These are phyloP conservation scores for Puya raimondii DNA, from an alignment of 176 grass and related monocot genomes.

Conservation along the genomic window DNA sequence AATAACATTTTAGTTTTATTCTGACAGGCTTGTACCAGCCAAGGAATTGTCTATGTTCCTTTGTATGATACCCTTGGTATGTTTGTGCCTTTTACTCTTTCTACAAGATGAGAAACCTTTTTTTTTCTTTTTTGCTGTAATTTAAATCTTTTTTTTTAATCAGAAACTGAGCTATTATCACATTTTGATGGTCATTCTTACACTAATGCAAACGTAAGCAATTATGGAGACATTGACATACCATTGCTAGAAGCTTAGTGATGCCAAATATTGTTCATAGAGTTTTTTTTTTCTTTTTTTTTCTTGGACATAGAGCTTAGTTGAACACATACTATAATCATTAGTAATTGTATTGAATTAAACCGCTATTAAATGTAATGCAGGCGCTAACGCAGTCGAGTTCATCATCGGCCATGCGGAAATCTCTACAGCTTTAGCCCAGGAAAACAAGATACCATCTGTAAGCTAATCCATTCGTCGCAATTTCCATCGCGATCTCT, in stretches of 20 bases:
- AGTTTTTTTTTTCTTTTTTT: background rate
- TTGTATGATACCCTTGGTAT: conserved; percentile 93
- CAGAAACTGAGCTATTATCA: no score
- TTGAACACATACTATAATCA: background rate
- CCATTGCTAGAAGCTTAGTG: no score
- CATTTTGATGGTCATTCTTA: no score
- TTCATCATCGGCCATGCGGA: conserved; percentile 82
- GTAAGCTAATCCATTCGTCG: conserved; percentile 31
- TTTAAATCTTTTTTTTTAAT: background rate
- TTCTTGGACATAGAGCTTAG: background rate
- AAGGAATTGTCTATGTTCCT: conserved; percentile 78
- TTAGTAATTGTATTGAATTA: background rate
- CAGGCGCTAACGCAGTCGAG: conserved; percentile 93
- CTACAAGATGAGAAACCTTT: background rate
- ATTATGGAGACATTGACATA: no score
- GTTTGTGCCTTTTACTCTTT: background rate
- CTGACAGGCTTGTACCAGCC: conserved; percentile 85
- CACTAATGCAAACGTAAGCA: no score
- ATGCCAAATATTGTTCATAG: no score
- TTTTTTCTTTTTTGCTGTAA: background rate
- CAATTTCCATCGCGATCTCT: background rate
- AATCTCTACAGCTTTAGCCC: conserved; percentile 85
- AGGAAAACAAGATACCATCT: conserved; percentile 80
- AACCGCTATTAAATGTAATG: background rate
- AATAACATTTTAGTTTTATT: background rate